These are phyloP conservation scores for Zygosaccharomyces sapae DNA, from an alignment of 1,139 yeast genomes.

Conservation along the genomic window DNA sequence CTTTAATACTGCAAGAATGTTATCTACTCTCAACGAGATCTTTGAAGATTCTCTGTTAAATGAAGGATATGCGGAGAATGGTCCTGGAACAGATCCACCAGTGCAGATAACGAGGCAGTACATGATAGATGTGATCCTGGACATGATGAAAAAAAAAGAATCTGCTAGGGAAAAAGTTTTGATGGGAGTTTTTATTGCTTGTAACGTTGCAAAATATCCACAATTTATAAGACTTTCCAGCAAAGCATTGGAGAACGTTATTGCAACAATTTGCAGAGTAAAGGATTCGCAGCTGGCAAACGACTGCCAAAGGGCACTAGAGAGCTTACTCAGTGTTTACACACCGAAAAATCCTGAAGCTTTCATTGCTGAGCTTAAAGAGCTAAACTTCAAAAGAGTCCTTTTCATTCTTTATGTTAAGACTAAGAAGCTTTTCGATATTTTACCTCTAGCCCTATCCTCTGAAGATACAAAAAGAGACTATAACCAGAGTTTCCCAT, in stretches of 20 bases:
- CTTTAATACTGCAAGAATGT: conserved; percentile 20
- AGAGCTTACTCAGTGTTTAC: conserved; percentile 59
- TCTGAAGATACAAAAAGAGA: conserved; percentile 11
- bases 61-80: conserved; percentile 17
- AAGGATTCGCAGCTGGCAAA: conserved; percentile 32
- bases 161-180: conserved; percentile 32
- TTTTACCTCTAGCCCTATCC: conserved; percentile 38
- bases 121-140: conserved; percentile 32
- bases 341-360: conserved; percentile 48
- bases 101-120: conserved; percentile 32
- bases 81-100: conserved; percentile 1
- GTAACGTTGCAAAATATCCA: conserved; percentile 73
- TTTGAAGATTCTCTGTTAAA: conserved; percentile 34
- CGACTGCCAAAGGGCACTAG: conserved; percentile 70
- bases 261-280: conserved; percentile 47
- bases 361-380: conserved; percentile 49
- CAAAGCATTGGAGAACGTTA: conserved; percentile 45
- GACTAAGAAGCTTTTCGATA: conserved; percentile 49
- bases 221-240: conserved; percentile 74
- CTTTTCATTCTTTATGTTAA: conserved; percentile 54
- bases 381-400: conserved; percentile 54
- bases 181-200: conserved; percentile 63
- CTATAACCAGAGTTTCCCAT: conserved; percentile 7
- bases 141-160: conserved; percentile 19
- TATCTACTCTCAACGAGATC: conserved; percentile 29